Evolutionary conservation across 371 early-diverging fungal species (phyloP), one percentile per base, ranked within the genome.

Genomic region (Mortierella sp.): DNA sequence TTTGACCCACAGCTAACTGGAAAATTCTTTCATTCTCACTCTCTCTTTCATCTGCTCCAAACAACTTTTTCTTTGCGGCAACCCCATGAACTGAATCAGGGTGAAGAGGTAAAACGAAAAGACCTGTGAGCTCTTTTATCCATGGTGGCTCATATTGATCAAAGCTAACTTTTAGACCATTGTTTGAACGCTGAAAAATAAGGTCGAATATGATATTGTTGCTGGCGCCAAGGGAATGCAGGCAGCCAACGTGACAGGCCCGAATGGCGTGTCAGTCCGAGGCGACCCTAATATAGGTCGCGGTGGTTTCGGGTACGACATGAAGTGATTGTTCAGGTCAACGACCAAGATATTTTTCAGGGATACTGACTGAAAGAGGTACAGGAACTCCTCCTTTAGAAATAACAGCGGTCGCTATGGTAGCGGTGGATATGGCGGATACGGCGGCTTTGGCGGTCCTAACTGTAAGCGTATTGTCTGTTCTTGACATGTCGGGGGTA

Each of bases 201-300:
- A 85, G 85, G 95, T 95, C 25, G 96, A 95, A 67, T 96, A 90
- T 80, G 94, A 93, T 64, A 70, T 93, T n/a, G 84, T 90, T 12
- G 85, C 89, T 63, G 94, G 95, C 5, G 87, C 93, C 50, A 96
- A 96, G 80, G 96, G 96, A 0, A 84, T 91, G 79, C 94, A 93
- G 68, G 95, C 96, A 1, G 88, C 94, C 18, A 88, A 93, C 62
- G 95, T 95, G 15, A 86, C 95, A 19, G 95, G 96, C 4, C 94
- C 94, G 0, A 75, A 84, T 60, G 94, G 95, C 47, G 72, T 73
- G 4, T 82, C 86, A 60, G 95, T 96, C 30, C 85, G 84, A 23
- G 96, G 96, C 16, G 94, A 94, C 75, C 90, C 90, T 14, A 80
- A 81, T 51, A 70, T 74, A 7, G 75, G 75, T 37, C 75, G 81